Percentiles rank a stretch among this genome's conserved stretches.
phyloP scores from a whole-genome alignment of 768 basidiomycete species.

The Leccinellum luteum region DNA sequence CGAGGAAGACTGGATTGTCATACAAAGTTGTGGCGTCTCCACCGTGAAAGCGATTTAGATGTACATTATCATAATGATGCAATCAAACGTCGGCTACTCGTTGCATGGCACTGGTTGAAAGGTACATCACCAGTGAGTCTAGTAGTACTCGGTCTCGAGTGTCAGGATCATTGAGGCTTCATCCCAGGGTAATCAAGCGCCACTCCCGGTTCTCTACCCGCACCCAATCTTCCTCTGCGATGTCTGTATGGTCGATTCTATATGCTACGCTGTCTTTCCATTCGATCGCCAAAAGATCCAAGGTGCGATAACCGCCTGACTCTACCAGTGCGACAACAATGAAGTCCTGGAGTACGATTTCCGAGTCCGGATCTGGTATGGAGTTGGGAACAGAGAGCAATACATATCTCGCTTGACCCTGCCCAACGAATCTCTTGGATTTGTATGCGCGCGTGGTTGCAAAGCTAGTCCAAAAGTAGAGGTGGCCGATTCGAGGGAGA shows the following conservation, averaged over 20 bases:
- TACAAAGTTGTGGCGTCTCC: no score
- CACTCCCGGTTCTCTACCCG: conserved; percentile 11
- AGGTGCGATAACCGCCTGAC: not conserved
- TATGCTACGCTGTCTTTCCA: not conserved
- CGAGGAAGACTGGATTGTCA: no score
- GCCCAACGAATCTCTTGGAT: not conserved
- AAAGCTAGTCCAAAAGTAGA: conserved; percentile 16
- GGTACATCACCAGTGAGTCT: not conserved
- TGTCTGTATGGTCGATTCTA: not conserved
- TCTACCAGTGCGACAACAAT: conserved; percentile 5
- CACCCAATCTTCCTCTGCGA: not conserved
- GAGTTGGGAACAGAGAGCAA: not conserved
- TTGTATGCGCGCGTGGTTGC: conserved; percentile 1
- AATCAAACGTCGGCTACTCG: not conserved
- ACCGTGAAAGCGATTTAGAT: no score
- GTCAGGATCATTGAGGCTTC: not conserved
- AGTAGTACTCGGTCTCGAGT: not conserved
- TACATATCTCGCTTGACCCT: not conserved
- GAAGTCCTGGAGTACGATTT: conserved; percentile 11
- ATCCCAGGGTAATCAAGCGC: not conserved
- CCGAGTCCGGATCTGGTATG: not conserved
- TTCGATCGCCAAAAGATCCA: not conserved
- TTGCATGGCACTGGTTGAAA: not conserved
- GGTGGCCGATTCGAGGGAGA: not conserved
- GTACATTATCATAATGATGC: not conserved